These are phyloP conservation scores for Cyberlindnera lachancei DNA, from an alignment of 805 yeast species.

Conservation along the genomic window DNA sequence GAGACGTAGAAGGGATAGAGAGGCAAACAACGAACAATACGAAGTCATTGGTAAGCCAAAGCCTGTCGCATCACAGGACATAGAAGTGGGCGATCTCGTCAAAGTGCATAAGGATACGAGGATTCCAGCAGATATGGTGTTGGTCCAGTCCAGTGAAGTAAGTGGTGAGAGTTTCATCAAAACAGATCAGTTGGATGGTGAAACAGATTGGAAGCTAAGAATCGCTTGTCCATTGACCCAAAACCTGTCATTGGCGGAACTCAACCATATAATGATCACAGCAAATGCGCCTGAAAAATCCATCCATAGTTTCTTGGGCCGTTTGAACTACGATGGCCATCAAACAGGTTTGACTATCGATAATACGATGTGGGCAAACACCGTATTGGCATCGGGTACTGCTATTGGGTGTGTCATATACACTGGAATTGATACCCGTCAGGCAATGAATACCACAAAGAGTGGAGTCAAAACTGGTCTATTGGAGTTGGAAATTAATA, in stretches of 20 bases:
- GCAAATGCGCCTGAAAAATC: slow-evolving; percentile 81
- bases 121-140: slow-evolving; percentile 88
- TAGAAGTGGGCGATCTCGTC: slow-evolving; percentile 84
- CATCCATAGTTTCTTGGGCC: slow-evolving; percentile 78
- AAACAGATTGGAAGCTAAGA: slow-evolving; percentile 96
- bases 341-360: slow-evolving; percentile 71
- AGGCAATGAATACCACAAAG: slow-evolving; percentile 84
- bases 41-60: slow-evolving; percentile 51
- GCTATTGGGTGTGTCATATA: slow-evolving; percentile 84
- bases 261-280: slow-evolving; percentile 48
- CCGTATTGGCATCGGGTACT: slow-evolving; percentile 90
- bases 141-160: slow-evolving; percentile 74
- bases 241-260: slow-evolving; percentile 38
- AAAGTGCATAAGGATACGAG: slow-evolving; percentile 72
- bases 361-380: slow-evolving; percentile 96
- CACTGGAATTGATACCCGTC: slow-evolving; percentile 92
- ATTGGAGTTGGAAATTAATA: slow-evolving; percentile 85
- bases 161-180: slow-evolving; percentile 88
- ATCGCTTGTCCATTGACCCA: slow-evolving; percentile 74
- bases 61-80: slow-evolving; percentile 46
- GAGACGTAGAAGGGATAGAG: slow-evolving; percentile 83
- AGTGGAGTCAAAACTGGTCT: slow-evolving; percentile 86
- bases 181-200: slow-evolving; percentile 98
- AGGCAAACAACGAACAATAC: slow-evolving; percentile 77
- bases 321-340: slow-evolving; percentile 49